These are phyloP conservation scores for Physcomitrium patens DNA, from an alignment of 225 moss, liverwort and hornwort genomes.

Conservation along the genomic window DNA sequence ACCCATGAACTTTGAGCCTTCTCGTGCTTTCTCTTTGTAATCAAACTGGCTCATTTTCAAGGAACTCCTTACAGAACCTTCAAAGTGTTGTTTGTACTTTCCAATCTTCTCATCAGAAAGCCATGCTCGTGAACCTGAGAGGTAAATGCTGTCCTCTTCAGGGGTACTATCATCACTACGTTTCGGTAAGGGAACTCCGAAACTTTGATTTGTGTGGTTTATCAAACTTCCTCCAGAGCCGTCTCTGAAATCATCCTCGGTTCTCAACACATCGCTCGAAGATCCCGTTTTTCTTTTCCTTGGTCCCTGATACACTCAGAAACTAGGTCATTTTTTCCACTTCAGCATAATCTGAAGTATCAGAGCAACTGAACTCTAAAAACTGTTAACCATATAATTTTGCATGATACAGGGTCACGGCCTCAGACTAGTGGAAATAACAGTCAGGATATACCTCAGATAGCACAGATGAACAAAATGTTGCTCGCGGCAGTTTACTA, in stretches of 20 bases:
- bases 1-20: constrained; percentile 25
- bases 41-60: constrained; percentile 43
- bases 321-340: constrained; percentile 12
- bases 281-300: constrained; percentile 59
- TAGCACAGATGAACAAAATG: no score
- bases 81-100: constrained; percentile 41
- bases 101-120: constrained; percentile 38
- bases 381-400: neutral
- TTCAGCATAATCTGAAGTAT: neutral
- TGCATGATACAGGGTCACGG: neutral
- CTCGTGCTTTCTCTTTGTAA: constrained; percentile 33
- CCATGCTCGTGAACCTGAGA: constrained; percentile 44
- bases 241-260: constrained; percentile 49
- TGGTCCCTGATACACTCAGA: constrained; percentile 49
- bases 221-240: constrained; percentile 35
- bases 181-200: constrained; percentile 43
- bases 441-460: neutral
- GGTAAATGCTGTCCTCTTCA: constrained; percentile 34
- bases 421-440: neutral
- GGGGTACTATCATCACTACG: constrained; percentile 43
- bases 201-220: constrained; percentile 39
- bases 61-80: constrained; percentile 38
- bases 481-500: no score
- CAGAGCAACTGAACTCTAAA: neutral
- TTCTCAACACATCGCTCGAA: constrained; percentile 38